phyloP scores from a whole-genome alignment of 208 protist genomes.

The Tritrichomonas musculus region DNA sequence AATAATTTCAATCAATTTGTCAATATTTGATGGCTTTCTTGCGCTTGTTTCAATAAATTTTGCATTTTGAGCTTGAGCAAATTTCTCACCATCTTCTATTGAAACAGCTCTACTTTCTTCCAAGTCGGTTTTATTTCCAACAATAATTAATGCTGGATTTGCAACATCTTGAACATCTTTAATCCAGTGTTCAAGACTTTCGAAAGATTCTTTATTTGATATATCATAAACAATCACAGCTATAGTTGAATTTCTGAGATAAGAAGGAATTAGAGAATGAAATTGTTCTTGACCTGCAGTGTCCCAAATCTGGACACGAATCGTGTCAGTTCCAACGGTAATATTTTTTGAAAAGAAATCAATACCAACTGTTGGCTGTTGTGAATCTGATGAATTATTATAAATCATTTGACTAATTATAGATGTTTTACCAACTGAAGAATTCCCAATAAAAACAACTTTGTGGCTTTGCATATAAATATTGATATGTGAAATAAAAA shows the following conservation, averaged over 20 bases:
- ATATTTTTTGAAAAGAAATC: conserved; percentile 96
- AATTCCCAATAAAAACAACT: conserved; percentile 24
- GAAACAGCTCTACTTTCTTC: conserved; percentile 47
- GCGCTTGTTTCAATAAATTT: conserved; percentile 14
- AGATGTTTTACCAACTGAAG: conserved; percentile 22
- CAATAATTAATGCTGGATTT: conserved; percentile 71
- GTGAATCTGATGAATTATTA: conserved; percentile 78
- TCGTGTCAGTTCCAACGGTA: conserved; percentile 77
- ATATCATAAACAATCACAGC: conserved; percentile 62
- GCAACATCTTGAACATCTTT: neutral
- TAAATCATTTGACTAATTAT: conserved; percentile 54
- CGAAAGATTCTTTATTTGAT: neutral
- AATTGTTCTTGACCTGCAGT: conserved; percentile 76
- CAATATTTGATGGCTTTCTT: neutral
- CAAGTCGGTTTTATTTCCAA: conserved; percentile 93
- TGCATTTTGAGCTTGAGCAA: neutral
- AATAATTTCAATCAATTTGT: conserved; percentile 39
- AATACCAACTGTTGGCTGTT: conserved; percentile 89
- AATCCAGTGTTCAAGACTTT: neutral
- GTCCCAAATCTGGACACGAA: conserved; percentile 83
- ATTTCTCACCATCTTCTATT: conserved; percentile 48
- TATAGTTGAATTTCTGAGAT: conserved; percentile 85
- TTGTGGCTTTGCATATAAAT: neutral
- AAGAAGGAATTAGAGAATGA: conserved; percentile 75
- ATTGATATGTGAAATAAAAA: too few species aligned